These are phyloP conservation scores for Pseudogymnoascus sp. DNA, from an alignment of 2,329 filamentous ascomycete genomes.

Conservation along the genomic window DNA sequence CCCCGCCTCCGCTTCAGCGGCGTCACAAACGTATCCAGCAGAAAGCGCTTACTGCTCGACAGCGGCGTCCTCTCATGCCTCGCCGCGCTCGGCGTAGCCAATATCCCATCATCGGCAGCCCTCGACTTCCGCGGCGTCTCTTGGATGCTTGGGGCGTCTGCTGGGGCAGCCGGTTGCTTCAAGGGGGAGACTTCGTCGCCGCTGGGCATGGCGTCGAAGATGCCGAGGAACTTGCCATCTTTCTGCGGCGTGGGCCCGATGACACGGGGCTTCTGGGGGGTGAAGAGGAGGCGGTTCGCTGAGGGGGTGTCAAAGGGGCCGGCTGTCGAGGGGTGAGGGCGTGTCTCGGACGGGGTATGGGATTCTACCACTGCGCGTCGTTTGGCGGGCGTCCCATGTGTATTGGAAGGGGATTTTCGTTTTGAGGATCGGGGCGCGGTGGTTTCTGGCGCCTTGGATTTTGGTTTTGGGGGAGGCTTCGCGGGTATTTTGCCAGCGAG, in stretches of 20 bases:
- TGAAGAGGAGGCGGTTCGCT: conserved; percentile 50
- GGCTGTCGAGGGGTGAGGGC: conserved; percentile 29
- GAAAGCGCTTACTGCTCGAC: conserved; percentile 50
- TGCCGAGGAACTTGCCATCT: conserved; percentile 65
- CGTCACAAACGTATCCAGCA: conserved; percentile 56
- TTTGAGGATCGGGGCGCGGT: neutral
- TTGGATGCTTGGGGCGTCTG: conserved; percentile 23
- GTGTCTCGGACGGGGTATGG: conserved; percentile 40
- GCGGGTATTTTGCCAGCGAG: conserved; percentile 44
- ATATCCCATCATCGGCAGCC: conserved; percentile 7
- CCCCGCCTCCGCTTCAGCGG: conserved; percentile 47
- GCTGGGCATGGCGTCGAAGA: conserved; percentile 62
- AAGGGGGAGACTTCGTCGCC: conserved; percentile 31
- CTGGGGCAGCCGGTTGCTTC: conserved; percentile 23
- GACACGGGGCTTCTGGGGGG: conserved; percentile 47
- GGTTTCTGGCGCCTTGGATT: conserved; percentile 31
- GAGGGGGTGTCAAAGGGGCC: conserved; percentile 47
- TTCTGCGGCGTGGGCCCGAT: conserved; percentile 74
- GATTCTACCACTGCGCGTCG: conserved; percentile 32
- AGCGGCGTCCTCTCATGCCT: conserved; percentile 35
- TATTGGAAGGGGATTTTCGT: conserved; percentile 18
- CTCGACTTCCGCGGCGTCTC: conserved; percentile 30
- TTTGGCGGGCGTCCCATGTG: conserved; percentile 42
- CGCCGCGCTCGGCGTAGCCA: conserved; percentile 8
- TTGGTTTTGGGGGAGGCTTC: conserved; percentile 21